Conservation (phyloP, 2,329 filamentous ascomycete species). For the Epicoccum sorghinum region DNA sequence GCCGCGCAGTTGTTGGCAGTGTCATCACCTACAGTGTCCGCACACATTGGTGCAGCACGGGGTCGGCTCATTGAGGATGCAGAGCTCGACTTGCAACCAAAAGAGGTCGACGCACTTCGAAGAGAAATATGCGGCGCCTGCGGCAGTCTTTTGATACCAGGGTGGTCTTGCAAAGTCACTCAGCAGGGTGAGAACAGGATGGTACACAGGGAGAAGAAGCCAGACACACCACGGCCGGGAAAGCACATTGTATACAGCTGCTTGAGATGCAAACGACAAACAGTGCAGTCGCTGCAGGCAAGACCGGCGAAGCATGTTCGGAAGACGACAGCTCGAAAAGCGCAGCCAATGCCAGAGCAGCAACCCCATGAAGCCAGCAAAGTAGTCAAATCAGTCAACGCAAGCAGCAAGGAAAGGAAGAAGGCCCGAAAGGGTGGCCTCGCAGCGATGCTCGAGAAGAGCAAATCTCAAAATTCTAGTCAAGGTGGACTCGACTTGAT, state of each 20-base stretch:
- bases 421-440: constrained; percentile 62
- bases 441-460: constrained; percentile 59
- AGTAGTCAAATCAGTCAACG: constrained; percentile 47
- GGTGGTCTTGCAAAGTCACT: constrained; percentile 40
- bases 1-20: constrained; percentile 41
- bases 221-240: constrained; percentile 9
- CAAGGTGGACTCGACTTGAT: constrained; percentile 56
- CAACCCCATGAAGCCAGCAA: constrained; percentile 21
- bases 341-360: neutral
- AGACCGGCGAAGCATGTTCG: constrained; percentile 29
- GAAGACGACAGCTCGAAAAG: constrained; percentile 10
- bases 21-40: constrained; percentile 42
- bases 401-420: constrained; percentile 61
- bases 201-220: constrained; percentile 9
- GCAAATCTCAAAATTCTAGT: constrained; percentile 44
- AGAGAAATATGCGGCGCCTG: constrained; percentile 47
- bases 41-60: constrained; percentile 38
- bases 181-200: constrained; percentile 5
- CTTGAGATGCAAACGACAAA: constrained; percentile 41
- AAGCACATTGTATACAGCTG: constrained; percentile 38
- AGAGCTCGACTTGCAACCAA: constrained; percentile 31
- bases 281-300: constrained; percentile 27
- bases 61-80: constrained; percentile 38
- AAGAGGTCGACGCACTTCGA: constrained; percentile 38
- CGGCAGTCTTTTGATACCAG: constrained; percentile 46